Evolutionary conservation across 129 eudicot species (phyloP), one percentile per base, ranked within the genome.

Genomic region (Chrysanthemum lavandulifolium): DNA sequence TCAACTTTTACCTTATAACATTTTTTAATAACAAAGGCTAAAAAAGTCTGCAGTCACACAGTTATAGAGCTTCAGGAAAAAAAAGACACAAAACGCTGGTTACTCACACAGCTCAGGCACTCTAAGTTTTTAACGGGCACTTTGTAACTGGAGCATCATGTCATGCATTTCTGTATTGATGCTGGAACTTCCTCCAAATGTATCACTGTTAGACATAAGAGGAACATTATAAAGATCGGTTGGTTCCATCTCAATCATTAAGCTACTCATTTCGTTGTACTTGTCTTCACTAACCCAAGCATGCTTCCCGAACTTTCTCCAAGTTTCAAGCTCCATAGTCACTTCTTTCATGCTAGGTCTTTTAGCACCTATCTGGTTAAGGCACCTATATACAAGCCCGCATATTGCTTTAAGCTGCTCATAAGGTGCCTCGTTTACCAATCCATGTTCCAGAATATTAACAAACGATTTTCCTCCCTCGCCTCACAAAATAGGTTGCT

Each of bases 301-400:
- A 18, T 45, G 29, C 48, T 66, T 16, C 2, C 21, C 21, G 21
- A 19, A 19, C 21, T 19, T 19, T 31, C 55, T 65, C n/a, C 45
- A 27, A 8, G 54, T 10, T 65, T 40, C 70, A 45, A 65, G 70
- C 55, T 65, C 70, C 70, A 65, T 43, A 31, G 55, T 18, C 55
- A 65, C 70, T 65, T 65, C 55, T 65, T 65, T 65, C 70, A 65
- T 65, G 70, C 55, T 65, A 40, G 70, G 70, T 48, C 70, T 65
- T 3, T 48, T 45, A 33, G 1, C 31, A 16, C 55, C 27, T 65
- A 12, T 3, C 19, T n/a, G 52, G 33, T 16, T 18, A 43, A 45
- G 54, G 70, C 55, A 65, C 18, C 27, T 43, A 9, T n/a, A 66
- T 66, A 23, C 71, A n/a, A 66, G 36, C 29, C 21, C 31, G 47